These are phyloP conservation scores for Curvularia spicifera DNA, from an alignment of 2,329 filamentous ascomycete species.

Conservation along the genomic window DNA sequence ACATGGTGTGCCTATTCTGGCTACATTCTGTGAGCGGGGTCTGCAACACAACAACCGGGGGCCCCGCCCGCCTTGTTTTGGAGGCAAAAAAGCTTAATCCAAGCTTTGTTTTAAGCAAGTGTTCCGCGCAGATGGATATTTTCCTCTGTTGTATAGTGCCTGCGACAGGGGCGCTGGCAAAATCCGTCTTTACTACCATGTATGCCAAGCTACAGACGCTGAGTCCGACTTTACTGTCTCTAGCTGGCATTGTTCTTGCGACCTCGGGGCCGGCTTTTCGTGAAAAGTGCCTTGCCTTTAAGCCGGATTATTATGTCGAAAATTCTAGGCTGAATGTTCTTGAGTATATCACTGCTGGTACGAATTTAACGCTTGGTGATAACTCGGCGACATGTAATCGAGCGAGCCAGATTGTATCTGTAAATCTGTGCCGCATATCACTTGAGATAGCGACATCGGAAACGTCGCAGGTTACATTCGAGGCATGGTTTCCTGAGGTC, in stretches of 20 bases:
- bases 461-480: constrained; percentile 51
- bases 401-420: constrained; percentile 45
- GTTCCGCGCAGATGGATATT: background rate
- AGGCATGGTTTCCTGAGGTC: constrained; percentile 46
- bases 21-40: background rate
- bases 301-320: constrained; percentile 22
- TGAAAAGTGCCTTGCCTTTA: constrained; percentile 29
- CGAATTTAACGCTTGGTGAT: constrained; percentile 49
- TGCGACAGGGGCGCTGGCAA: background rate
- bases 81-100: background rate
- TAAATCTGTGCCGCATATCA: constrained; percentile 52
- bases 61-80: background rate
- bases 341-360: constrained; percentile 47
- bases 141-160: background rate
- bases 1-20: background rate
- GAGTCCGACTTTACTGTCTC: background rate
- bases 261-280: constrained; percentile 14
- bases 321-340: constrained; percentile 30
- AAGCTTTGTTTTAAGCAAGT: background rate
- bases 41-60: background rate
- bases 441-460: constrained; percentile 53
- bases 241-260: background rate
- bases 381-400: constrained; percentile 48
- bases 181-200: background rate
- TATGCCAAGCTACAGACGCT: background rate